Evolutionary conservation across 192 early-diverging fungal genomes (phyloP), one percentile per base, ranked within the genome.

Genomic region (Neocallimastix lanati): DNA sequence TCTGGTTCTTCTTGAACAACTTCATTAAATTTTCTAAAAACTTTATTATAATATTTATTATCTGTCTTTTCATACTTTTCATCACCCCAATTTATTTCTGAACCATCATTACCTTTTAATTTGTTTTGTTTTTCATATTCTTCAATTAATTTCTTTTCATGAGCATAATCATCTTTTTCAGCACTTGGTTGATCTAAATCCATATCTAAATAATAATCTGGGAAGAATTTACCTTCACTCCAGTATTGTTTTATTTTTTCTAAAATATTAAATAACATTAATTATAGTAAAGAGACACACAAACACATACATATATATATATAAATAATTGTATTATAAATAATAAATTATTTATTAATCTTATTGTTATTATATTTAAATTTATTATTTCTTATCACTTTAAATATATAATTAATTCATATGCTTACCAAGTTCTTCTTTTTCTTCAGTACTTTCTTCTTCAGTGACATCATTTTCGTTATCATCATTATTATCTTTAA

Each of bases 11-110:
- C 84, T 12, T 86, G 85, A 4, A 94, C 92, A 0, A 89, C 83
- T 29, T 91, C 87, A n/a, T 87, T 86, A 81, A 97, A 97, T 76
- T 87, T 87, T 76, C 93, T 89, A 82, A 97, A 96, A 0, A 92
- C 88, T 76, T 91, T 92, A 80, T 94, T 94, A 15, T 90, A 90
- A 35, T 92, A 91, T 79, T 89, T 89, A 29, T 93, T 92, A 12
- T 91, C 82, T 1, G 82, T 36, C 29, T 92, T 94, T 85, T 97
- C 96, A 82, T 97, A 97, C 9, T 86, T 85, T 78, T 97, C 96
- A 25, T 90, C 93, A 25, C 85, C 84, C 94, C 96, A 97, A 6
- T 82, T 82, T 1, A 80, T 85, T 35, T 81, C 82, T 76, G 40
- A 21, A 50, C 1, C 2, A 50, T 50, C 18, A 50, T 21, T 21